Evolutionary conservation across 116 monocot genomes (phyloP), one percentile per base, ranked within the genome.

Genomic region (Phalaenopsis hybrid): DNA sequence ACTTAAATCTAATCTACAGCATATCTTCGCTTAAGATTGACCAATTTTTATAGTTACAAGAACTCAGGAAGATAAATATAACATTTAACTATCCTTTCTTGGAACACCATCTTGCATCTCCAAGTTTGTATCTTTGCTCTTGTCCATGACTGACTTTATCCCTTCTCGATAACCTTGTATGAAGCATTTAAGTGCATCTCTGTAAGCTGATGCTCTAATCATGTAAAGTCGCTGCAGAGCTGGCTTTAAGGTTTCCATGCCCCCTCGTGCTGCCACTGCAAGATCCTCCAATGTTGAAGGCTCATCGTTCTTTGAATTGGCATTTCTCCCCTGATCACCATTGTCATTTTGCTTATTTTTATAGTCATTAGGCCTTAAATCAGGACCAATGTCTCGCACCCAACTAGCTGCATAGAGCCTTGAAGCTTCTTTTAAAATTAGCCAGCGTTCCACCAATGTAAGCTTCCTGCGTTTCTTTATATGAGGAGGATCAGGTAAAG

Each of bases 401-500:
- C 88, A 88, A 57, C 85, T 85, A 13, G 81, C 86, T 4, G 83
- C 83, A 31, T 88, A 89, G 3, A 89, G 79, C 76, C 88, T 74
- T 7, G 88, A 81, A 45, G 86, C 88, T 75, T 89, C 83, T 79
- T 89, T 89, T 52, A 89, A 34, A 46, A 89, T 77, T 23, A 79
- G 31, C 84, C 84, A 79, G 4, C 84, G 44, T 65, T 94, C 93
- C 20, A 77, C 83, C 87, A 82, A 87, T 17, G 88, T 91, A 68
- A 94, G 88, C 81, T 97, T 89, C 61, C 85, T 84, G 51, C 78
- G 85, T 72, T 83, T 89, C 78, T 83, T 85, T 46, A 84, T 79
- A 61, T 85, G 77, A 4, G 97, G 92, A 5, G 97, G 94, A 28
- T 94, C 90, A 21, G 94, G 93, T 57, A 94, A 85, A 25, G 97